Conservation (phyloP, 495 filamentous ascomycete genomes). For the Tuber aestivum region DNA sequence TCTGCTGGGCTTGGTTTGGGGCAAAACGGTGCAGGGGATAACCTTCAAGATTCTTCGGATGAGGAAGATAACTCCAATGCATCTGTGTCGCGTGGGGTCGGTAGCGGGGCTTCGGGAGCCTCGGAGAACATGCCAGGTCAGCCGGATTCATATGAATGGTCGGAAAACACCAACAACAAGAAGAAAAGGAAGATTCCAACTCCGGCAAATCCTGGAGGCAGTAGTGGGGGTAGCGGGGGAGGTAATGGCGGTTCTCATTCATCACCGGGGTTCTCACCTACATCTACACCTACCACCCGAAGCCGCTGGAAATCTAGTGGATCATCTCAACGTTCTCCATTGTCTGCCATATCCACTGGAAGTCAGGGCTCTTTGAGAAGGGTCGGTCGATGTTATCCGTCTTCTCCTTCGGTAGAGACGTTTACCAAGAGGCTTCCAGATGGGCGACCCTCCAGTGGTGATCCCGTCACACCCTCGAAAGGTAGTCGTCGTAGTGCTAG, state of each 20-base stretch:
- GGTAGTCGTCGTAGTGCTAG: conserved; percentile 14
- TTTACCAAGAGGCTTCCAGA: conserved; percentile 22
- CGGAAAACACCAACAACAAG: conserved; percentile 99
- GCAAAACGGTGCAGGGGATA: conserved; percentile 26
- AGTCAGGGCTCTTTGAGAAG: conserved; percentile 38
- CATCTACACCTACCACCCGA: conserved; percentile 32
- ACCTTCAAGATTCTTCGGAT: conserved; percentile 35
- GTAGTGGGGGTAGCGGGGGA: conserved; percentile 46
- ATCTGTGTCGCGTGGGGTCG: conserved; percentile 42
- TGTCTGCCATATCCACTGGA: conserved; percentile 29
- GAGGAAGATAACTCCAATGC: conserved; percentile 40
- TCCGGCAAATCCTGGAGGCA: conserved; percentile 49
- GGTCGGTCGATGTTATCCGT: conserved; percentile 32
- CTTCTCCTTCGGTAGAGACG: conserved; percentile 34
- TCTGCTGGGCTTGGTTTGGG: conserved; percentile 41
- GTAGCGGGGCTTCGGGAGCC: conserved; percentile 28
- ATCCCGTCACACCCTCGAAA: conserved; percentile 31
- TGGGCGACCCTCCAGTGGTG: conserved; percentile 19
- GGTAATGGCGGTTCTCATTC: conserved; percentile 48
- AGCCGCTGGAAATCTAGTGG: conserved; percentile 41
- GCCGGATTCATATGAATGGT: conserved; percentile 88
- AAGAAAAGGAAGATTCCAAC: conserved; percentile 98
- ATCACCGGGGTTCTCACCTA: conserved; percentile 40
- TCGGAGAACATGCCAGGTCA: conserved; percentile 40
- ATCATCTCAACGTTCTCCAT: conserved; percentile 38